These are phyloP conservation scores for Pseudogymnoascus sp. DNA, from an alignment of 2,329 filamentous ascomycete genomes.

Conservation along the genomic window DNA sequence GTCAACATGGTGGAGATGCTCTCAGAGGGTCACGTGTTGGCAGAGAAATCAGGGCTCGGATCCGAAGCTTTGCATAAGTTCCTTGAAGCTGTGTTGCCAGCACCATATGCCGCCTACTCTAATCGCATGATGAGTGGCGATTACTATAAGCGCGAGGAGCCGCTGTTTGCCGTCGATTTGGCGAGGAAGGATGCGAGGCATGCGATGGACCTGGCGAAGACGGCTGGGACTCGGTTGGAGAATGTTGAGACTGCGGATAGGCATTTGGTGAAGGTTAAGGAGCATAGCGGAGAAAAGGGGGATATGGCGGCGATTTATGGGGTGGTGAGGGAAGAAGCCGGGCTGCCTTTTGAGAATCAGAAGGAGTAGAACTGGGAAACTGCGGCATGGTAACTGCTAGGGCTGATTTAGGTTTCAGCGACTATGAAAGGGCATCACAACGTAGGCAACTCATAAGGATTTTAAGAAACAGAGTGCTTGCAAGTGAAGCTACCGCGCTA, in stretches of 20 bases:
- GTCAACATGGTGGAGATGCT: conserved; percentile 74
- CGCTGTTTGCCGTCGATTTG: conserved; percentile 75
- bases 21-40: conserved; percentile 67
- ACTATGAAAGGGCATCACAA: neutral
- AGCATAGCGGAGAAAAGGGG: conserved; percentile 59
- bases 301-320: conserved; percentile 82
- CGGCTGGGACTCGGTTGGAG: conserved; percentile 52
- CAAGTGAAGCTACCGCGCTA: neutral
- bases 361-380: neutral
- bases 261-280: conserved; percentile 62
- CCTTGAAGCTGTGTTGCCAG: conserved; percentile 65
- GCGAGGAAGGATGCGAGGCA: conserved; percentile 77
- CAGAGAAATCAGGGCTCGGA: conserved; percentile 73
- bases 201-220: conserved; percentile 57
- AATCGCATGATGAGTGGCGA: conserved; percentile 66
- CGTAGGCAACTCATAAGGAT: neutral
- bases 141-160: conserved; percentile 67
- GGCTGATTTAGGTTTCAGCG: neutral
- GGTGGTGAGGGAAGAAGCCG: conserved; percentile 63
- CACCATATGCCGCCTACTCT: conserved; percentile 66
- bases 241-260: conserved; percentile 59
- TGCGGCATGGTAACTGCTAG: neutral
- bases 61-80: conserved; percentile 61
- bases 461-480: neutral
- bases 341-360: conserved; percentile 64